Evolutionary conservation across 108 stramenopile genomes (phyloP), one percentile per base, ranked within the genome.

Genomic region (Cyclotella choctawhatcheeana): DNA sequence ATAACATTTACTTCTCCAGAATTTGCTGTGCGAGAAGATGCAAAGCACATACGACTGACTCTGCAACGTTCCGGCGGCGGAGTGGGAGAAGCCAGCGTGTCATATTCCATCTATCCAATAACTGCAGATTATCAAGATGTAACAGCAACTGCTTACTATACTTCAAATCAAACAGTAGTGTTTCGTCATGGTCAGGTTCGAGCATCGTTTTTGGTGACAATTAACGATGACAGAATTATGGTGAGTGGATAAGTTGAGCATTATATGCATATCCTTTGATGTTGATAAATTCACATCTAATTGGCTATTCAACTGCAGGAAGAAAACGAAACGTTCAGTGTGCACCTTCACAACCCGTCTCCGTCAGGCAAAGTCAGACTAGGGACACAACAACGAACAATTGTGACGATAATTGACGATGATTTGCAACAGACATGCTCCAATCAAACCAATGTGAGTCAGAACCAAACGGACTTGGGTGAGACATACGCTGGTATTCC

Each of bases 11-110:
- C 73, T 8, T 82, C 74, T 7, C 85, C 89, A 4, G 74, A 82
- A 27, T 90, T 88, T 64, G 71, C 66, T 29, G 66, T 88, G 0
- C 20, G 60, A 32, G 89, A 90, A 53, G 55, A 74, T 47, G 77
- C 53, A 51, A 54, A 44, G 0, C 77, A 71, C 44, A 51, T 90
- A n/a, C 80, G 77, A 3, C 37, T 90, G 31, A 83, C 83, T 7
- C 72, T 90, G 14, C 50, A 54, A 32, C 70, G 89, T 20, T 71
- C 73, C 50, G 89, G 89, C n/a, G 89, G 89, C 8, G 89, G 86
- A 2, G 77, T 80, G 25, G 89, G 85, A 0, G 63, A 67, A 37
- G 85, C 67, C 7, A 29, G 64, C 13, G 85, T 90, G 0, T 66
- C 67, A n/a, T 90, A 90, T 63, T 66, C 63, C 5, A 35, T 88